Percentiles rank a stretch among this genome's conserved stretches.
phyloP scores from a whole-genome alignment of 2,329 filamentous ascomycete genomes.

The Talaromyces funiculosus region DNA sequence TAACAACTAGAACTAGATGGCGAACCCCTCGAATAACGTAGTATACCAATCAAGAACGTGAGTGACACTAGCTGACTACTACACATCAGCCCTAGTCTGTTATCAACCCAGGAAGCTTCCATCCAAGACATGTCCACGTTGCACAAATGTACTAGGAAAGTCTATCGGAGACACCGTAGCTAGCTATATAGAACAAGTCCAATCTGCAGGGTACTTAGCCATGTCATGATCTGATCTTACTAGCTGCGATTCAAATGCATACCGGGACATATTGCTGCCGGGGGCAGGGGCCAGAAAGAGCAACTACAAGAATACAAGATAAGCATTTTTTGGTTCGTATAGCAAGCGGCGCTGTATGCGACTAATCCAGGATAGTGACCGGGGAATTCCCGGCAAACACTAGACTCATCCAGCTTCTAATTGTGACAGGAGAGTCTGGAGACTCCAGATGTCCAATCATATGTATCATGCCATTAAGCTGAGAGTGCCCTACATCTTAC shows the following conservation, averaged over 20 bases:
- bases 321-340: neutral
- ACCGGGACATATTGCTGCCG: neutral
- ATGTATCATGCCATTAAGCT: neutral
- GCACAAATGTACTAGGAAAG: neutral
- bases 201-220: neutral
- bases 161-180: neutral
- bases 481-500: neutral
- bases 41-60: neutral
- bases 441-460: neutral
- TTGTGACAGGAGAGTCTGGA: neutral
- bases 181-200: neutral
- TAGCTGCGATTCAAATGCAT: neutral
- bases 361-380: neutral
- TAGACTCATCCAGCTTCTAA: neutral
- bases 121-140: neutral
- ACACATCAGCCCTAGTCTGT: neutral
- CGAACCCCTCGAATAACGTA: neutral
- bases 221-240: neutral
- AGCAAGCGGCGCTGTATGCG: neutral
- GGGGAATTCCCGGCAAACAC: neutral
- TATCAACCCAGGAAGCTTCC: neutral
- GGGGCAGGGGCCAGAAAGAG: conserved; percentile 8
- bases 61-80: neutral
- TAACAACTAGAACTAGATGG: neutral
- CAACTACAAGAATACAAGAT: neutral